Conservation (phyloP, 106 monocot genomes). For the Acanthochlamys bracteata region DNA sequence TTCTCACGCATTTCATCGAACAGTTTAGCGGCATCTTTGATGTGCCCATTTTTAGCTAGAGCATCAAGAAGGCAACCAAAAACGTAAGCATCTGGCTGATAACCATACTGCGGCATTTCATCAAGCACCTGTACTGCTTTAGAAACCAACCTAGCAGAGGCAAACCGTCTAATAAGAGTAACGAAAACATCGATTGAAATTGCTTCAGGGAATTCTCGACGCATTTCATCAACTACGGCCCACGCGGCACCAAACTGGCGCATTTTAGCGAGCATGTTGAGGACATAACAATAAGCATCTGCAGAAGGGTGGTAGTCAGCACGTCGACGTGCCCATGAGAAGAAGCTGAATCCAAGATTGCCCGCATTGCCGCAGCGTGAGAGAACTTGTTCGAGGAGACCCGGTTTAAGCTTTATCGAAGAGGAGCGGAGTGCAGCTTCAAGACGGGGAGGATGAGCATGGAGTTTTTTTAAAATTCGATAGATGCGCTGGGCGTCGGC, state of each 20-base stretch:
- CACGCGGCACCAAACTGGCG: conserved; percentile 53
- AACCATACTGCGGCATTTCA: conserved; percentile 54
- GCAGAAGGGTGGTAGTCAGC: conserved; percentile 27
- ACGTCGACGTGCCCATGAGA: conserved; percentile 48
- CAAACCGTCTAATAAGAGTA: conserved; percentile 57
- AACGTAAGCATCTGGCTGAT: conserved; percentile 37
- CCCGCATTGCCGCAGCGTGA: conserved; percentile 50
- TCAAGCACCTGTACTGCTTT: conserved; percentile 70
- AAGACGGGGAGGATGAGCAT: conserved; percentile 40
- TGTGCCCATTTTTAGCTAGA: conserved; percentile 70
- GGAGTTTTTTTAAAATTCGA: conserved; percentile 66
- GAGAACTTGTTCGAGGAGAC: conserved; percentile 48
- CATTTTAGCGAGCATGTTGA: conserved; percentile 32
- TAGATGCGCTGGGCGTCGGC: conserved; percentile 57
- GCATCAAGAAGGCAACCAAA: conserved; percentile 81
- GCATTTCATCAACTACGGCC: conserved; percentile 45
- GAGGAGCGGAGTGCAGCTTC: conserved; percentile 28
- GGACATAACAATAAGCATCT: conserved; percentile 25
- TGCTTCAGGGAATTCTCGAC: conserved; percentile 36
- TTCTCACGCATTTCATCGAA: conserved; percentile 61
- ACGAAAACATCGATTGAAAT: conserved; percentile 52
- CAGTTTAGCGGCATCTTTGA: conserved; percentile 62
- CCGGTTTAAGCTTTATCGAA: conserved; percentile 38
- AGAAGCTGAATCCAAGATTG: conserved; percentile 52
- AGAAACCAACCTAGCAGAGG: conserved; percentile 43